Evolutionary conservation across 2,329 filamentous ascomycete genomes (phyloP).

Genomic region (Chalaropsis thielavioides): DNA sequence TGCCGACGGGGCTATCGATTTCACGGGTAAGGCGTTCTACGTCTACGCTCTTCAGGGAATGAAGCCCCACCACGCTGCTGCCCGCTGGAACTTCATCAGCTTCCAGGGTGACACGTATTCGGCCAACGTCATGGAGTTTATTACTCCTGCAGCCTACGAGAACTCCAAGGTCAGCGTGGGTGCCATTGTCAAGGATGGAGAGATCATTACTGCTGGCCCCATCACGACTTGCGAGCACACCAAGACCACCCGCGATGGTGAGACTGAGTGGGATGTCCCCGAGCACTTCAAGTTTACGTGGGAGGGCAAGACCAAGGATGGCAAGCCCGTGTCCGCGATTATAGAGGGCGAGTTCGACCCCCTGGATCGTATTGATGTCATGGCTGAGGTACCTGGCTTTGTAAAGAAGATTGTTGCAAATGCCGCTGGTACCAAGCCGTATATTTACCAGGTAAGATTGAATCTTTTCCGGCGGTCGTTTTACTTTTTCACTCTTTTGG

Average conservation of each 20-base stretch:
- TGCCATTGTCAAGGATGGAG: constrained; percentile 64
- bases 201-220: constrained; percentile 60
- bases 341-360: constrained; percentile 54
- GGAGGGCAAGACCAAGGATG: constrained; percentile 64
- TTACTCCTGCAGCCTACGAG: constrained; percentile 84
- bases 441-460: constrained; percentile 72
- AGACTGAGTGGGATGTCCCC: constrained; percentile 83
- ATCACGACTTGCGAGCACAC: constrained; percentile 54
- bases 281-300: constrained; percentile 60
- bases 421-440: constrained; percentile 84
- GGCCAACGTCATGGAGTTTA: constrained; percentile 90
- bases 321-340: constrained; percentile 53
- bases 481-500: neutral
- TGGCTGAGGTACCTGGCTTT: constrained; percentile 91
- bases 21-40: constrained; percentile 67
- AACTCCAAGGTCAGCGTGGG: constrained; percentile 72
- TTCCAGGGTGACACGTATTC: constrained; percentile 82
- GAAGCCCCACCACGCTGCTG: constrained; percentile 94
- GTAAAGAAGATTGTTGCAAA: constrained; percentile 86
- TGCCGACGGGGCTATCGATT: constrained; percentile 63
- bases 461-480: neutral
- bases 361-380: constrained; percentile 72
- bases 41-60: constrained; percentile 85
- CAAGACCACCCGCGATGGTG: constrained; percentile 52
- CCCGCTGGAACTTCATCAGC: constrained; percentile 83